A percentile compares a stretch with the other conserved stretches of the same genome.
phyloP scores from a whole-genome alignment of 139 green algal genomes.

The Coelastrella sp. region DNA sequence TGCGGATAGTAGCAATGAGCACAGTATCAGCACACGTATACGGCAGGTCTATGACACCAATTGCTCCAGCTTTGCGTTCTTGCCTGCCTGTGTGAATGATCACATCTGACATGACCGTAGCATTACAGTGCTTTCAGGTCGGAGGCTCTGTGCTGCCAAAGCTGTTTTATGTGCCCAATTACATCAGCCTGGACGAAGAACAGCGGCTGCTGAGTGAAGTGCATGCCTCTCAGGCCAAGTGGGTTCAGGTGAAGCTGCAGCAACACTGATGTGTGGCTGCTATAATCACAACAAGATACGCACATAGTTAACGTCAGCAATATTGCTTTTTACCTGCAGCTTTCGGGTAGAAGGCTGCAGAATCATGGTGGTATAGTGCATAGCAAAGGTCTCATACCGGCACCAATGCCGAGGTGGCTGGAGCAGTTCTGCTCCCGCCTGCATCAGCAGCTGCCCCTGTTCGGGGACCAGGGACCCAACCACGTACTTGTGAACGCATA shows the following conservation, averaged over 20 bases:
- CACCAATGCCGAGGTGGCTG: slow-evolving; percentile 69
- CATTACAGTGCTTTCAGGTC: background rate
- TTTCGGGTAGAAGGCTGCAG: slow-evolving; percentile 71
- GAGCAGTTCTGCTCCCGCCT: slow-evolving; percentile 53
- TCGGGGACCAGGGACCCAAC: slow-evolving; percentile 59
- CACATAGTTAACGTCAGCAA: background rate
- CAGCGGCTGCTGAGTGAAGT: slow-evolving; percentile 43
- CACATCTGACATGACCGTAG: background rate
- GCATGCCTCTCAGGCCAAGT: slow-evolving; percentile 49
- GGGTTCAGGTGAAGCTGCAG: slow-evolving; percentile 61
- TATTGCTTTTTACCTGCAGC: slow-evolving; percentile 44
- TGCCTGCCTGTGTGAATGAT: background rate
- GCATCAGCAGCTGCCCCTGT: slow-evolving; percentile 44
- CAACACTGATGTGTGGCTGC: background rate
- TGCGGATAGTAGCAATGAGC: too few species aligned
- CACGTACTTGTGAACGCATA: slow-evolving; percentile 82
- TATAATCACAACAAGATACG: too few species aligned
- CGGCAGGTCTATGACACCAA: too few species aligned
- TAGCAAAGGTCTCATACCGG: slow-evolving; percentile 69
- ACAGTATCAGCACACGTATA: too few species aligned
- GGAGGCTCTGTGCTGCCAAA: background rate
- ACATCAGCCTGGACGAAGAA: slow-evolving; percentile 56
- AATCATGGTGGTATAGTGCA: slow-evolving; percentile 73
- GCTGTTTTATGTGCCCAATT: slow-evolving; percentile 64
- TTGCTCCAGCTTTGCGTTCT: too few species aligned